Evolutionary conservation across 176 grass and related monocot genomes (phyloP).

Genomic region (Oryza coarctata): DNA sequence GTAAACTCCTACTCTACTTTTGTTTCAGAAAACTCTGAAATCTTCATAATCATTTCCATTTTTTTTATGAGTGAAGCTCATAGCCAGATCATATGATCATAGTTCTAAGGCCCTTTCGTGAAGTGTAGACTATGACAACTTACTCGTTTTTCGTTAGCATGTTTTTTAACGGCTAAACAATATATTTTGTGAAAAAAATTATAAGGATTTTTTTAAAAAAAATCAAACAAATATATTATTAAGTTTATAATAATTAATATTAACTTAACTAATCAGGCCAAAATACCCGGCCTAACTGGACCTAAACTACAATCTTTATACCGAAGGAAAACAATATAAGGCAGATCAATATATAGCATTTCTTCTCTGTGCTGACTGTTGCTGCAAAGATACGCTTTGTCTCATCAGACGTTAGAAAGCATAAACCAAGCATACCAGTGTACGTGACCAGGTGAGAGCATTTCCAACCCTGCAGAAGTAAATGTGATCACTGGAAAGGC

Average conservation of each 20-base stretch:
- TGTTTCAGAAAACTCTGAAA: neutral
- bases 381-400: neutral
- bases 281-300: too few species aligned
- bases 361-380: neutral
- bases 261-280: too few species aligned
- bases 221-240: too few species aligned
- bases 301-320: neutral
- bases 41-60: neutral
- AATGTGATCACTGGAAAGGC: conserved; percentile 10
- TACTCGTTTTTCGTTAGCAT: too few species aligned
- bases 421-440: neutral
- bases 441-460: neutral
- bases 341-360: neutral
- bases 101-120: too few species aligned
- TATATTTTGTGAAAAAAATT: too few species aligned
- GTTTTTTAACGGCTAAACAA: too few species aligned
- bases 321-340: neutral
- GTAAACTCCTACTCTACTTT: neutral
- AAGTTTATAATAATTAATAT: too few species aligned
- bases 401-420: neutral
- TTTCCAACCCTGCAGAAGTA: neutral
- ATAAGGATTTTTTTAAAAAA: too few species aligned
- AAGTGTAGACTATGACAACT: too few species aligned
- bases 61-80: neutral
- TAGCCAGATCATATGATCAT: neutral